Evolutionary conservation across 331 rosid genomes (phyloP), one percentile per base, ranked within the genome.

Genomic region (Stylosanthes scabra): DNA sequence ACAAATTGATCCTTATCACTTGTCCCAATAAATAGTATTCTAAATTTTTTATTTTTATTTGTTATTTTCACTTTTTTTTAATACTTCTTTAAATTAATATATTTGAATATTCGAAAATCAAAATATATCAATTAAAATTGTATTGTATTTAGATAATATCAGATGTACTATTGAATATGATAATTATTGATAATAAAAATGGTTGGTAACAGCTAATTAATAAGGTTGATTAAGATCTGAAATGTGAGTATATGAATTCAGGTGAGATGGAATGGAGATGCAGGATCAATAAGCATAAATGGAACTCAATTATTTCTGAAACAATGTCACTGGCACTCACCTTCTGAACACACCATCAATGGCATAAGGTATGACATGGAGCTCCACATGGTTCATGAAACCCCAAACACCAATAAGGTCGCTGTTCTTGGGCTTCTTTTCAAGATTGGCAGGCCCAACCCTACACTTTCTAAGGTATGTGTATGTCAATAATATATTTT

Each of bases 311-410:
- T 77, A 74, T 50, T 63, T 56, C 82, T 91, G 25, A 80, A 71
- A 20, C 97, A 86, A 70, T 41, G 80, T 20, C 97, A 91, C 44
- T 87, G 96, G 93, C 97, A 91, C 67, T 84, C 96, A 3, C 96
- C 96, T 57, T 86, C 91, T 0, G 96, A 91, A 77, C 96, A 91
- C 25, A 56, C 91, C 61, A 59, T 89, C 80, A 84, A 89, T 64
- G 90, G 89, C 68, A 82, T 68, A n/a, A 88, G 90, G 85, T 90
- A 82, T 46, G 87, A 81, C 7, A 2, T 92, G 82, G 95, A 88
- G 89, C 71, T 90, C 2, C 98, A 92, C 71, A 66, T 88, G 92
- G 90, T 88, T 61, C 93, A 89, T 45, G 29, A 34, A 34, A 84
- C 76, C 68, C 20, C 12, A 37, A 66, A 78, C 7, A 70, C 58